These are phyloP conservation scores for Kodamaea restingae DNA, from an alignment of 805 yeast species.

Conservation along the genomic window DNA sequence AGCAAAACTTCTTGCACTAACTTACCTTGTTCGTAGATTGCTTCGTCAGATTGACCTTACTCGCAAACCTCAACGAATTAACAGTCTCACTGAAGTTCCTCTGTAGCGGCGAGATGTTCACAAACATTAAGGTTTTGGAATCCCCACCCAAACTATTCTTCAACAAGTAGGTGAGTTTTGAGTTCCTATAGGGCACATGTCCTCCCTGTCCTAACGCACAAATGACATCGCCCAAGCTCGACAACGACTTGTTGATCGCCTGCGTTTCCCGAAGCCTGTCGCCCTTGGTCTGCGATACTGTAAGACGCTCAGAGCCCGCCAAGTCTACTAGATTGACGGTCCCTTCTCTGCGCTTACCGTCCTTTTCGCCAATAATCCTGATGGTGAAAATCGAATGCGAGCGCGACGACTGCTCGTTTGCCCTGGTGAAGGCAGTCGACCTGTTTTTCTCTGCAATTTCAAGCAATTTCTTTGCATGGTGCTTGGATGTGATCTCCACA, in stretches of 20 bases:
- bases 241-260: constrained; percentile 81
- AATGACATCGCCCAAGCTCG: constrained; percentile 88
- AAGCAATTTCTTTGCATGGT: constrained; percentile 49
- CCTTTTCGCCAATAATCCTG: constrained; percentile 52
- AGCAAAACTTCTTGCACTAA: not conserved
- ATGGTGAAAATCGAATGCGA: constrained; percentile 83
- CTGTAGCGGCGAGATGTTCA: constrained; percentile 69
- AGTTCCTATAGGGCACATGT: constrained; percentile 67
- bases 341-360: constrained; percentile 45
- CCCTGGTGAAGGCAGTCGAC: constrained; percentile 74
- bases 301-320: constrained; percentile 89
- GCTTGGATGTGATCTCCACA: constrained; percentile 42
- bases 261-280: constrained; percentile 82
- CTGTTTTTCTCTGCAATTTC: constrained; percentile 56
- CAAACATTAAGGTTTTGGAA: constrained; percentile 91
- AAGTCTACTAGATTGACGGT: constrained; percentile 78
- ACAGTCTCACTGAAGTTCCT: constrained; percentile 70
- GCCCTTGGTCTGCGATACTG: constrained; percentile 73
- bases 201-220: constrained; percentile 50
- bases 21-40: not conserved
- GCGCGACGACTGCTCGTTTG: constrained; percentile 83
- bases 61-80: constrained; percentile 84
- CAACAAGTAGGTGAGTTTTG: constrained; percentile 75
- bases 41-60: constrained; percentile 64
- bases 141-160: constrained; percentile 81